Conservation (phyloP, 345 rosid genomes). For the Durio zibethinus region DNA sequence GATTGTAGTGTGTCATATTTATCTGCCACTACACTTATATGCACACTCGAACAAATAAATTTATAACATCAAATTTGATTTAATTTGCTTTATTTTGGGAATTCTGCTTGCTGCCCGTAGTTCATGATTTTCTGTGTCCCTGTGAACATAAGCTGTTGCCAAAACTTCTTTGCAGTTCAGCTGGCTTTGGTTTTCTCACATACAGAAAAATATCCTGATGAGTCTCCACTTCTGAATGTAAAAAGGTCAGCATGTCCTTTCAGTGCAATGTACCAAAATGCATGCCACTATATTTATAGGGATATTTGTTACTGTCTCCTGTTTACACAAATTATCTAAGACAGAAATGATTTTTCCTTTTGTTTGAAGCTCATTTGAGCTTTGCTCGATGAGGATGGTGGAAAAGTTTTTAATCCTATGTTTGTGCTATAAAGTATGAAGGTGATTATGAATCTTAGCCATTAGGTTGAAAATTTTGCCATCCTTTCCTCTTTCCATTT, state of each 20-base stretch:
- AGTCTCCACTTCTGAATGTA: conserved; percentile 74
- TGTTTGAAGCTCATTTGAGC: background rate
- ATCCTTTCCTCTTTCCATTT: background rate
- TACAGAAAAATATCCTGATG: conserved; percentile 88
- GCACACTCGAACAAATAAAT: background rate
- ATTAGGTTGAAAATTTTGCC: background rate
- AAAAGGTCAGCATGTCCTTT: conserved; percentile 49
- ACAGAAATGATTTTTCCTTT: background rate
- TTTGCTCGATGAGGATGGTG: background rate
- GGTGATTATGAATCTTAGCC: background rate
- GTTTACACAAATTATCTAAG: background rate
- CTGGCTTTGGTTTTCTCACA: conserved; percentile 86
- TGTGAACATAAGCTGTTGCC: conserved; percentile 15
- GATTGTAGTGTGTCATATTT: background rate
- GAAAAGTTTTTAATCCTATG: background rate
- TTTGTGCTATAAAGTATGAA: background rate
- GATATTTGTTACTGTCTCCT: background rate
- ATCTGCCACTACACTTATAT: background rate
- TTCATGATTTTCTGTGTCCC: conserved; percentile 6
- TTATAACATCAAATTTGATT: background rate
- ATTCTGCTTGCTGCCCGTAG: background rate
- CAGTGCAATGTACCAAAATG: conserved; percentile 4
- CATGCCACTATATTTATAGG: background rate
- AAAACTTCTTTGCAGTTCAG: conserved; percentile 60
- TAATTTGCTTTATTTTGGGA: background rate